Percentiles rank a stretch among this genome's conserved stretches.
These are phyloP conservation scores for Phytophthora sansomeana DNA, from an alignment of 352 stramenopile species.

Conservation along the genomic window DNA sequence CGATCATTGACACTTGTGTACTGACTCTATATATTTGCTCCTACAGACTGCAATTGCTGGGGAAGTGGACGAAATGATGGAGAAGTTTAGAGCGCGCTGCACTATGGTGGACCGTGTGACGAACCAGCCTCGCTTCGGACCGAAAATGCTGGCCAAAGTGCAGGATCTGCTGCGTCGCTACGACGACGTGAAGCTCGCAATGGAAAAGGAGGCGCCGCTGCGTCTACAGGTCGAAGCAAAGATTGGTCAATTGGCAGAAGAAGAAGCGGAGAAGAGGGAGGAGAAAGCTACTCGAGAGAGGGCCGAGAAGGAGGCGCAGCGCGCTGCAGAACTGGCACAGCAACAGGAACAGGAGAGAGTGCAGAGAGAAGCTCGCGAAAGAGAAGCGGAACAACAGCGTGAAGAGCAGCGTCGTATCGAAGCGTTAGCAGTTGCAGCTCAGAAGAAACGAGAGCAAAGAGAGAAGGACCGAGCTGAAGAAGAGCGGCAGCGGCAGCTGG, in stretches of 20 bases:
- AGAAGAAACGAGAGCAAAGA: slow-evolving; percentile 64
- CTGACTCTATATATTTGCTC: slow-evolving; percentile 14
- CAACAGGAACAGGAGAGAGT: slow-evolving; percentile 31
- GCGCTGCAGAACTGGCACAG: slow-evolving; percentile 21
- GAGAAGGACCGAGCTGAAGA: slow-evolving; percentile 47
- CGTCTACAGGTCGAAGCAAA: slow-evolving; percentile 29
- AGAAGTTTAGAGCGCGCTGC: slow-evolving; percentile 61
- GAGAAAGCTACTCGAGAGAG: slow-evolving; percentile 17
- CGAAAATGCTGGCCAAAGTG: slow-evolving; percentile 80
- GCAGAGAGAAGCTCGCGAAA: slow-evolving; percentile 21
- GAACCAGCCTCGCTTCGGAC: slow-evolving; percentile 73
- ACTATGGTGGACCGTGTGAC: slow-evolving; percentile 77
- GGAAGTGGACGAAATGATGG: slow-evolving; percentile 47
- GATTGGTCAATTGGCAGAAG: slow-evolving; percentile 23
- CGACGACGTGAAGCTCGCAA: slow-evolving; percentile 46
- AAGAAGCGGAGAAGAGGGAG: slow-evolving; percentile 12
- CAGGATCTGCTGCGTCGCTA: slow-evolving; percentile 60
- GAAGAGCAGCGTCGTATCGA: slow-evolving; percentile 44
- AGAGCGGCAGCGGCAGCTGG: slow-evolving; percentile 34
- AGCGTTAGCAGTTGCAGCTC: slow-evolving; percentile 57
- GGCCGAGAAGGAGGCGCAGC: slow-evolving; percentile 20
- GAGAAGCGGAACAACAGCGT: slow-evolving; percentile 24
- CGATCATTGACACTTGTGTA: slow-evolving; percentile 1
- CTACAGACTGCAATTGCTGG: slow-evolving; percentile 40
- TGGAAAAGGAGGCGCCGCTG: slow-evolving; percentile 40